phyloP scores from a whole-genome alignment of 495 filamentous ascomycete genomes.

The Penicillium coprophilum region DNA sequence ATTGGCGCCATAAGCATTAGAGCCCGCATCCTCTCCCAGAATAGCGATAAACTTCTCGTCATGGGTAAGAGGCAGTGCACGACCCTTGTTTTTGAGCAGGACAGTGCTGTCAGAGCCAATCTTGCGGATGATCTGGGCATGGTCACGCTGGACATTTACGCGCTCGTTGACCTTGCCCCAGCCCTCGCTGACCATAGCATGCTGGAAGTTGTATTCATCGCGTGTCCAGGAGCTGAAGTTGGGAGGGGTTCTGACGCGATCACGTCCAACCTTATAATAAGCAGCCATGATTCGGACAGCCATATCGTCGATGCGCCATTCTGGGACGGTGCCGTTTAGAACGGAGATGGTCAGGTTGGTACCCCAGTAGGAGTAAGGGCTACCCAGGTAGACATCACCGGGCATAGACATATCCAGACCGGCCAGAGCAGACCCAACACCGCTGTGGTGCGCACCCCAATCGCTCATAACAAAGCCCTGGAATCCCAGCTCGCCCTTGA shows the following conservation, averaged over 20 bases:
- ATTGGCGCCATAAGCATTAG: conserved; percentile 79
- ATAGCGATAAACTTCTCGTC: conserved; percentile 74
- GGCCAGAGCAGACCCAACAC: conserved; percentile 73
- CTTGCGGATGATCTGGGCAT: conserved; percentile 68
- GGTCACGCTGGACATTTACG: conserved; percentile 78
- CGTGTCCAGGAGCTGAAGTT: conserved; percentile 89
- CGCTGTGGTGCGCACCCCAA: conserved; percentile 85
- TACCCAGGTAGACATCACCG: conserved; percentile 76
- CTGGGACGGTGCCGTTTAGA: conserved; percentile 85
- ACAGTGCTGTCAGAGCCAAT: conserved; percentile 77
- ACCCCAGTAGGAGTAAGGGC: conserved; percentile 77
- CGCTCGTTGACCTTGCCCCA: conserved; percentile 76
- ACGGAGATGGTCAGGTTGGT: conserved; percentile 82
- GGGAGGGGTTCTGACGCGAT: conserved; percentile 58
- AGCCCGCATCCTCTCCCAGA: conserved; percentile 83
- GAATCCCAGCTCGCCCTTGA: conserved; percentile 91
- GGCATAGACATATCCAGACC: conserved; percentile 97
- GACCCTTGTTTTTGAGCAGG: conserved; percentile 80
- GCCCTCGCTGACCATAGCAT: conserved; percentile 59
- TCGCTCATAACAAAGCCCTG: conserved; percentile 93
- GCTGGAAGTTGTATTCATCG: conserved; percentile 69
- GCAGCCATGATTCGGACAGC: conserved; percentile 88
- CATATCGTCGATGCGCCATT: conserved; percentile 94
- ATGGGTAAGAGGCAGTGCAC: conserved; percentile 71
- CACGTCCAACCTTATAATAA: conserved; percentile 85